These are phyloP conservation scores for Elongisporangium anandrum DNA, from an alignment of 352 stramenopile species.

Conservation along the genomic window DNA sequence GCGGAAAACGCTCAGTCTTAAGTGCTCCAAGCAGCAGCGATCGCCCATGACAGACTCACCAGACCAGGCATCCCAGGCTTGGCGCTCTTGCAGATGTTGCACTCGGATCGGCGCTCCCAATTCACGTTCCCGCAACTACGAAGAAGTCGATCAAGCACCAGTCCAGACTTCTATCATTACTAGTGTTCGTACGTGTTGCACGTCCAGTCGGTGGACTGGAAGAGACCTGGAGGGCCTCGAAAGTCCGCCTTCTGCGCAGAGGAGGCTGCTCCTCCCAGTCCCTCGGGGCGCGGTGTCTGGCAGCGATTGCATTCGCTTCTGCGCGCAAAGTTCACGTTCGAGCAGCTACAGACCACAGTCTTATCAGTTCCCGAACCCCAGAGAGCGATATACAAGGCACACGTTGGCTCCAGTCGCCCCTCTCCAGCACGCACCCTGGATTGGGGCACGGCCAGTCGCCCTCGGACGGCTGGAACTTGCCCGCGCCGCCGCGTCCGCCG, in stretches of 20 bases:
- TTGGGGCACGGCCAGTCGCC: constrained; percentile 84
- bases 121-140: constrained; percentile 82
- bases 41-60: constrained; percentile 18
- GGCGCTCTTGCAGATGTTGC: constrained; percentile 83
- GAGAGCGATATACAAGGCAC: not conserved
- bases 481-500: constrained; percentile 25
- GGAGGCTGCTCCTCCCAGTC: constrained; percentile 12
- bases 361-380: not conserved
- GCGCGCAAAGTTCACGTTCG: constrained; percentile 83
- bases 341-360: constrained; percentile 36
- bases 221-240: constrained; percentile 65
- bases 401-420: not conserved
- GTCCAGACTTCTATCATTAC: no score
- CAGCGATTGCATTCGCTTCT: constrained; percentile 80
- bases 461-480: constrained; percentile 52
- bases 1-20: not conserved
- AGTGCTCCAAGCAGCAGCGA: not conserved
- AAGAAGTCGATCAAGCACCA: not conserved
- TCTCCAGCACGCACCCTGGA: constrained; percentile 32
- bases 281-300: constrained; percentile 56
- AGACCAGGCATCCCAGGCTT: constrained; percentile 66
- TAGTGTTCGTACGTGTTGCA: constrained; percentile 56
- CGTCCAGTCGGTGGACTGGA: constrained; percentile 76
- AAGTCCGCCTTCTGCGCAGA: constrained; percentile 29
- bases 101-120: constrained; percentile 80